Base-by-base conservation (phyloP, 1,284 basidiomycete species). In the Rhodotorula sp. region DNA sequence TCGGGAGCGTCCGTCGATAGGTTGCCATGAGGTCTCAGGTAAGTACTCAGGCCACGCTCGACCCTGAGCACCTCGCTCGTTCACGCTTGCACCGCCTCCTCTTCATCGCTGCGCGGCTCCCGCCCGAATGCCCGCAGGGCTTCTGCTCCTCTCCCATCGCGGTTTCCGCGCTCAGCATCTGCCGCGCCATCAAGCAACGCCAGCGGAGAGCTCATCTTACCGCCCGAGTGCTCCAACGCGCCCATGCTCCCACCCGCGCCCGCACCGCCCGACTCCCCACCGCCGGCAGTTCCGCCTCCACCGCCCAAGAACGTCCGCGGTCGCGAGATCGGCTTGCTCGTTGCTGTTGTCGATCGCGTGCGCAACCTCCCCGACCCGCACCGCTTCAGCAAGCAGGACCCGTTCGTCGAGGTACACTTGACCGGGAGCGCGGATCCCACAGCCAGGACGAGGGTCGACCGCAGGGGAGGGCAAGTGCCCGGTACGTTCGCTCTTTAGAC, bases 261-360 rank as follows among this genome's bases (percentile, higher is more conserved):
- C 34, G 41, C 37, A 19, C 58, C 58, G 2, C 41, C 59, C 44
- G 39, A 37, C 27, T 25, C 41, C 19, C 36, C 25, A 34, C 27
- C 13, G 27, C 50, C 27, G n/a, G n/a, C 36, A 4, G 44, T 44
- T 0, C 44, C 34, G n/a, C 59, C 34, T 39, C 41, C 27, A 15
- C 6, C 58, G 53, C 36, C 36, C 13, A 48, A 48, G n/a, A 37
- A 44, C 53, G 3, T n/a, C 27, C 32, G 44, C 39, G 37, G 50
- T 15, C 50, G 50, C 13, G 66, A 71, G 63, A 41, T 67, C 1
- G 73, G 73, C 6, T 17, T 69, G 19, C 62, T 75, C 25, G 66
- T 75, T 15, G 44, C 67, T 10, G 66, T 75, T 39, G 66, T 75
- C 32, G 50, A 67, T 17, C 62, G 65, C 51, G 73, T 58, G 0